Base-by-base conservation (phyloP, 148 eudicot genomes). In the Vaccinium corymbosum region DNA sequence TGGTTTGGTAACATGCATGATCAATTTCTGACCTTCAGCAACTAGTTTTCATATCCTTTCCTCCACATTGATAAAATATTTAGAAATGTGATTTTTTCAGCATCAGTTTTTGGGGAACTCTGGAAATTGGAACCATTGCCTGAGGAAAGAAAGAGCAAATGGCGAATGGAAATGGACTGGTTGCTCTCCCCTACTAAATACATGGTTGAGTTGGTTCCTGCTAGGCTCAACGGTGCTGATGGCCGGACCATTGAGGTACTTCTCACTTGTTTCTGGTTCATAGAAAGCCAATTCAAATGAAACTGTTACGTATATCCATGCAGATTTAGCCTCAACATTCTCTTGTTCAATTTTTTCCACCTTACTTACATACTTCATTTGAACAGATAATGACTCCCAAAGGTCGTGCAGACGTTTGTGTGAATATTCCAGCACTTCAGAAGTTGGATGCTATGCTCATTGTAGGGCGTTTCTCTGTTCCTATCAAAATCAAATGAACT, bases 121-220 rank as follows among this genome's bases (percentile, higher is more conserved):
- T 97, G 99, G 99, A 95, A 94, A 85, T 87, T 97, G 80, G 99
- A 95, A 81, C 99, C 99, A 6, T 87, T 97, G 66, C 80, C 93
- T 8, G 93, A 94, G 88, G 98, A 95, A 25, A 86, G 82, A 81
- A 95, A 91, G 88, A 87, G 85, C 13, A 95, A 87, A 82, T 97
- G 98, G 99, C 85, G 83, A 86, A 92, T 86, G 83, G 99, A 97
- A 88, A 94, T 95, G 98, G 94, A 91, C 25, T 94, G 98, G 99
- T 85, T 97, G 56, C 95, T 97, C 35, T 90, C 97, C 53, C 99
- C 99, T 61, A 92, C 99, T 17, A 94, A 90, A 85, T 87, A 91
- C 85, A 97, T 97, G 99, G 90, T 97, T 73, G 93, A 94, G 87
- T 85, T 97, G 89, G 98, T 97, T 93, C 99, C 99, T 78, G 95